Conservation (phyloP, 169 alveolate species). For the Theileria equi region DNA sequence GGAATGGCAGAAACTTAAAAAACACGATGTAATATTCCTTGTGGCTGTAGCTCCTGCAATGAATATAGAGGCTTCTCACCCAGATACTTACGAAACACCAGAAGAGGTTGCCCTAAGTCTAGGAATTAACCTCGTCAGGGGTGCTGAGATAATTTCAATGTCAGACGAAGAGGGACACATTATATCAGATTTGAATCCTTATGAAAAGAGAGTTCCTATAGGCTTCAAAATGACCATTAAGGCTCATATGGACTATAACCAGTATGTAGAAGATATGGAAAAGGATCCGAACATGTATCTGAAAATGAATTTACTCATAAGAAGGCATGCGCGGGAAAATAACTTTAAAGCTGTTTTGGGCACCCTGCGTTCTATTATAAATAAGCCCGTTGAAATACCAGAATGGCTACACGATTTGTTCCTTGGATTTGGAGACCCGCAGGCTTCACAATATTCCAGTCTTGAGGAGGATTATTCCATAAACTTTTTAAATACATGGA, state of each 20-base stretch:
- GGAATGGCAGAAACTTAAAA: constrained; percentile 55
- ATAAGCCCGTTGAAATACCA: constrained; percentile 67
- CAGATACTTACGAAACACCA: constrained; percentile 31
- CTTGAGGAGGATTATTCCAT: constrained; percentile 9
- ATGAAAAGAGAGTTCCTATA: constrained; percentile 62
- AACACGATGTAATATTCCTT: constrained; percentile 46
- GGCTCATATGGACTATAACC: constrained; percentile 78
- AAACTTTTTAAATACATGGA: constrained; percentile 42
- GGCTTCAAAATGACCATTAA: constrained; percentile 68
- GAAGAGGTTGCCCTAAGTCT: constrained; percentile 43
- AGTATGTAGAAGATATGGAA: constrained; percentile 75
- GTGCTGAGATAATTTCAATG: constrained; percentile 56
- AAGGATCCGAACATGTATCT: constrained; percentile 79
- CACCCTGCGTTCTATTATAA: constrained; percentile 79
- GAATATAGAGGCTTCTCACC: constrained; percentile 11
- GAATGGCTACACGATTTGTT: constrained; percentile 62
- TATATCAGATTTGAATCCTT: constrained; percentile 61
- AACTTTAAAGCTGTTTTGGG: constrained; percentile 83
- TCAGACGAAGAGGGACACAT: constrained; percentile 68
- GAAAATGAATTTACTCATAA: constrained; percentile 79
- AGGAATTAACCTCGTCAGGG: constrained; percentile 52
- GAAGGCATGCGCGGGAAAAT: constrained; percentile 86
- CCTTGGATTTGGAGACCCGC: constrained; percentile 69
- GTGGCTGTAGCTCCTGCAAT: constrained; percentile 41
- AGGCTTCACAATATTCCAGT: constrained; percentile 34